Conservation (phyloP, 1,284 basidiomycete genomes). For the Polyporus tsugae region DNA sequence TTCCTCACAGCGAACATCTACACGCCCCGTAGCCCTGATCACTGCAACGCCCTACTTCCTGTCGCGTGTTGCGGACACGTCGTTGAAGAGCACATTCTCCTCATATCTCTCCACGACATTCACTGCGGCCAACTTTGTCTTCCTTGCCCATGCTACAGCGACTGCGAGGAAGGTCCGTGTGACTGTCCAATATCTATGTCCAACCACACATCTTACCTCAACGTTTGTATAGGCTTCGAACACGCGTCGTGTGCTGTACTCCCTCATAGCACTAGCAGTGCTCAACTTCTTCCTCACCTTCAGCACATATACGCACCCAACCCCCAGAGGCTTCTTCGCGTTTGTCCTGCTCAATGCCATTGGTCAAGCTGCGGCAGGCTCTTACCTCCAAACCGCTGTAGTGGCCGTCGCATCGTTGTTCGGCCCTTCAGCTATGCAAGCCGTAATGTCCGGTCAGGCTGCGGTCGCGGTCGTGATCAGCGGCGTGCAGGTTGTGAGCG, state of each 20-base stretch:
- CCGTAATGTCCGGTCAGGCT: slow-evolving; percentile 80
- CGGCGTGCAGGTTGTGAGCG: slow-evolving; percentile 73
- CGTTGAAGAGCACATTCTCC: slow-evolving; percentile 65
- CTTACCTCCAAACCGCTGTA: slow-evolving; percentile 75
- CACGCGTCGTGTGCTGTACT: slow-evolving; percentile 35
- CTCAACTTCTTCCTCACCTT: slow-evolving; percentile 64
- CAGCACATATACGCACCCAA: slow-evolving; percentile 63
- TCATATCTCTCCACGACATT: slow-evolving; percentile 76
- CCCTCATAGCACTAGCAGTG: slow-evolving; percentile 46
- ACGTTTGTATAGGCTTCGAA: slow-evolving; percentile 34
- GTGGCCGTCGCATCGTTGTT: slow-evolving; percentile 78
- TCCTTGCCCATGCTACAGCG: slow-evolving; percentile 74
- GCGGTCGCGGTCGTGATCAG: slow-evolving; percentile 80
- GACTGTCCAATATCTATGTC: background rate
- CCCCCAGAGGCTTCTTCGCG: slow-evolving; percentile 64
- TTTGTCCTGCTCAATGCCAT: slow-evolving; percentile 70
- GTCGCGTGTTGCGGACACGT: slow-evolving; percentile 64
- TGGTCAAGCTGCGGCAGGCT: slow-evolving; percentile 62
- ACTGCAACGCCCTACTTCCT: slow-evolving; percentile 82
- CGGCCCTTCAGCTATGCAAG: slow-evolving; percentile 71
- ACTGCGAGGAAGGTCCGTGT: slow-evolving; percentile 68
- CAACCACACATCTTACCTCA: background rate
- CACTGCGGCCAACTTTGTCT: slow-evolving; percentile 69
- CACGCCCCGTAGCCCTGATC: slow-evolving; percentile 62
- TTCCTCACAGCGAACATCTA: background rate